phyloP scores from a whole-genome alignment of 2,329 filamentous ascomycete species.

The Claviceps digitariae region DNA sequence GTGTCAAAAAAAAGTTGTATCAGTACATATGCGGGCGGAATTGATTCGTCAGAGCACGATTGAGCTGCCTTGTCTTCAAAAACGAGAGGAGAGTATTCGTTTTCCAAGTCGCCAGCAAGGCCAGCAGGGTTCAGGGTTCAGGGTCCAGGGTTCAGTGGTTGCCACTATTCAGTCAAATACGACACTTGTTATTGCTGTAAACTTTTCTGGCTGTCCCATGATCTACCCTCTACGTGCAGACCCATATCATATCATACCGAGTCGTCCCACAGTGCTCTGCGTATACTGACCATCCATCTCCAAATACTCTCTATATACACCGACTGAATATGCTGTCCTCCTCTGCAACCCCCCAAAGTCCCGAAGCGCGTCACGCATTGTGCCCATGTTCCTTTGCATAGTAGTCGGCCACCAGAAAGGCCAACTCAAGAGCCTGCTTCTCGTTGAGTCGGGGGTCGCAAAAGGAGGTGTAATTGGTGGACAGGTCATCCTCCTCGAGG shows the following conservation, averaged over 20 bases:
- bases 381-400: slow-evolving; percentile 32
- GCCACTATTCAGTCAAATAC: neutral
- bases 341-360: too few species aligned
- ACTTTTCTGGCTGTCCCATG: neutral
- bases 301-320: neutral
- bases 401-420: slow-evolving; percentile 83
- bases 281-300: neutral
- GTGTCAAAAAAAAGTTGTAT: too few species aligned
- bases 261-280: neutral
- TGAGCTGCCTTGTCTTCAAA: neutral
- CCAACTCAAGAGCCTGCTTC: slow-evolving; percentile 91
- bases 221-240: neutral
- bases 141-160: neutral
- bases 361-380: neutral
- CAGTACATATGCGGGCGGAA: neutral
- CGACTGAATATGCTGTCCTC: neutral
- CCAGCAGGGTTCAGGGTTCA: too few species aligned
- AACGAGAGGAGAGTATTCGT: neutral
- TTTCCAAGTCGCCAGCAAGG: neutral
- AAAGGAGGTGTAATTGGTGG: slow-evolving; percentile 86
- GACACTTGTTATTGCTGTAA: neutral
- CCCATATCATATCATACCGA: neutral
- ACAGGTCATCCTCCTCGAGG: slow-evolving; percentile 75
- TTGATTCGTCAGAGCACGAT: neutral
- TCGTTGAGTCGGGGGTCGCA: slow-evolving; percentile 94